A percentile compares a stretch with the other conserved stretches of the same genome.
These are phyloP conservation scores for Macrolepiota dolichaula DNA, from an alignment of 768 basidiomycete species.

Conservation along the genomic window DNA sequence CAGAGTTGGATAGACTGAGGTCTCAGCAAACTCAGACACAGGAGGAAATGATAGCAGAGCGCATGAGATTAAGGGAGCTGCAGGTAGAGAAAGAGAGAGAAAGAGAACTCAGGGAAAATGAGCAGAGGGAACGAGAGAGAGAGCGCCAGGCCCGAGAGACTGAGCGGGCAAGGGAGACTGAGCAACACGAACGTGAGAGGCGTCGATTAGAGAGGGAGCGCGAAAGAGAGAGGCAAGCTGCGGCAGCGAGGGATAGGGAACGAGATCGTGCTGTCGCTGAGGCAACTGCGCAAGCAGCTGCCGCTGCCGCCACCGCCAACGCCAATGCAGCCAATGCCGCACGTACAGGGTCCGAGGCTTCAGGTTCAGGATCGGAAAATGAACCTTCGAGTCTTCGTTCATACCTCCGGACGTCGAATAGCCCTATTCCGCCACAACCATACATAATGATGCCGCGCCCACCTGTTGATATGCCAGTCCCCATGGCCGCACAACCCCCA, in stretches of 20 bases:
- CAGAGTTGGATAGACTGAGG: not conserved
- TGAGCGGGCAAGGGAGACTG: not conserved
- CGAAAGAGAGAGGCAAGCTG: not conserved
- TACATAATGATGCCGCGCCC: constrained; percentile 10
- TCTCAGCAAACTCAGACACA: not conserved
- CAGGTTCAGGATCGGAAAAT: not conserved
- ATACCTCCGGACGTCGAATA: not conserved
- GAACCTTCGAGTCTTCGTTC: not conserved
- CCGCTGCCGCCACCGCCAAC: not conserved
- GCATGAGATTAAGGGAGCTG: not conserved
- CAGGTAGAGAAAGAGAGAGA: not conserved
- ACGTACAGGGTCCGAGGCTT: not conserved
- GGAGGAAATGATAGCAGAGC: not conserved
- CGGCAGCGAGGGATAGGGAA: not conserved
- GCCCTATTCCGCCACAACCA: not conserved
- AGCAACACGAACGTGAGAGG: not conserved
- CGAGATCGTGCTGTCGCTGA: not conserved
- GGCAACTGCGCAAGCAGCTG: not conserved
- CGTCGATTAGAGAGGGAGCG: not conserved
- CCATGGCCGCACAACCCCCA: not conserved
- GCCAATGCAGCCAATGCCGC: not conserved
- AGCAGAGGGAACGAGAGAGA: not conserved
- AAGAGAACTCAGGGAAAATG: not conserved
- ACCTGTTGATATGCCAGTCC: not conserved
- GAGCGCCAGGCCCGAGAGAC: not conserved